Percentiles rank a stretch among this genome's conserved stretches.
Evolutionary conservation across 805 yeast genomes (phyloP).

Genomic region (Myxozyma geophila): DNA sequence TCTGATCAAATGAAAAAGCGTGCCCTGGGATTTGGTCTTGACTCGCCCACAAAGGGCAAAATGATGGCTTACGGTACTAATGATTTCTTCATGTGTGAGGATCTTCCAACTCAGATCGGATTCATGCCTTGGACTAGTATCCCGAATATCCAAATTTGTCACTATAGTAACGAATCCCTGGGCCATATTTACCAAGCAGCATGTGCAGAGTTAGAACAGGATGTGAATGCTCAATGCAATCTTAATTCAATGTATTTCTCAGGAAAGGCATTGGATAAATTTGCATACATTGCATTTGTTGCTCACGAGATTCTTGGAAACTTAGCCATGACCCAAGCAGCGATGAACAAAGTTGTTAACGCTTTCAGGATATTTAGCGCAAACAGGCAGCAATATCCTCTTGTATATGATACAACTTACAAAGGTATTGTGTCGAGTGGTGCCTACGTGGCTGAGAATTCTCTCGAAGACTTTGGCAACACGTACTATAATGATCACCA

Average conservation of each 20-base stretch:
- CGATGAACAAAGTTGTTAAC: constrained; percentile 62
- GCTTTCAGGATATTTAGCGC: constrained; percentile 71
- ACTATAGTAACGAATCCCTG: constrained; percentile 49
- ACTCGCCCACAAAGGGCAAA: constrained; percentile 56
- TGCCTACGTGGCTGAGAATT: constrained; percentile 41
- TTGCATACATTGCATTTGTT: constrained; percentile 81
- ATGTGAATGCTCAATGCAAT: constrained; percentile 61
- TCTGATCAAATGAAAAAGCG: constrained; percentile 41
- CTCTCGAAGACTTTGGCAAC: constrained; percentile 73
- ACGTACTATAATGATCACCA: constrained; percentile 85
- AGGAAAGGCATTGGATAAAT: constrained; percentile 87
- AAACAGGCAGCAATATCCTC: constrained; percentile 73
- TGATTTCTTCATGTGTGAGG: constrained; percentile 45
- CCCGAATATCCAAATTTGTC: constrained; percentile 42
- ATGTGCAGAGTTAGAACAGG: constrained; percentile 56
- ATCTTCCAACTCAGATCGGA: constrained; percentile 51
- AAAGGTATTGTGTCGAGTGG: constrained; percentile 64
- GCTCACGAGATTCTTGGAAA: constrained; percentile 69
- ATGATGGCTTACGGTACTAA: constrained; percentile 46
- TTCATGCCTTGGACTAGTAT: constrained; percentile 59
- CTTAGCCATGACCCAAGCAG: constrained; percentile 52
- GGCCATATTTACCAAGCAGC: constrained; percentile 56
- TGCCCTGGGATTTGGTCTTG: constrained; percentile 45
- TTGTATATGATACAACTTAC: constrained; percentile 64
- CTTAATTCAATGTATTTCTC: constrained; percentile 88